Conservation (phyloP, 2,329 filamentous ascomycete species). For the Emergomyces africanus region DNA sequence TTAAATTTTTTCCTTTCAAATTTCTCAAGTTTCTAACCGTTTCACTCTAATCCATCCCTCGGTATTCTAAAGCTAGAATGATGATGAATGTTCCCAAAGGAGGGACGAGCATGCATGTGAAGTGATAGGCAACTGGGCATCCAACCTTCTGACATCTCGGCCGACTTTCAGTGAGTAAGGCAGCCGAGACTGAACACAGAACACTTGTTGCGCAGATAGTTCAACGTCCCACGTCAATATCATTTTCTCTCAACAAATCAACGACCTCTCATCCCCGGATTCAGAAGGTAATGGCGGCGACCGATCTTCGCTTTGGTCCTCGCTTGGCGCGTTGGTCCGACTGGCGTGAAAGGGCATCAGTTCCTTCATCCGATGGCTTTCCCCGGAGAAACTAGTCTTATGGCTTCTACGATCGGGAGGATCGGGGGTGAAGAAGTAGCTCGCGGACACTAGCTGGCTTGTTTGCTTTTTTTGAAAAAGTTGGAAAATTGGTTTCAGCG, state of each 20-base stretch:
- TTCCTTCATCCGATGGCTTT: not conserved
- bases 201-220: not conserved
- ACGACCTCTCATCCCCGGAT: not conserved
- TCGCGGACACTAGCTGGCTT: not conserved
- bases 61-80: too few relatives aligned
- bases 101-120: too few relatives aligned
- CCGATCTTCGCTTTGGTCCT: not conserved
- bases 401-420: not conserved
- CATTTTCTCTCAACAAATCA: not conserved
- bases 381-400: not conserved
- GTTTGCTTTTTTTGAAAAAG: not conserved
- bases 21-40: too few relatives aligned
- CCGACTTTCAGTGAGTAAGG: not conserved
- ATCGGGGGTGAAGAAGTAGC: not conserved
- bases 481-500: slow-evolving; percentile 9
- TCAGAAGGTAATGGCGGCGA: not conserved
- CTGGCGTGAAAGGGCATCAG: not conserved
- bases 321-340: not conserved
- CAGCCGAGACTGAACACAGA: not conserved
- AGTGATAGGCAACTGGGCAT: not conserved
- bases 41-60: too few relatives aligned
- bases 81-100: too few relatives aligned
- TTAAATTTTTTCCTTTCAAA: too few relatives aligned
- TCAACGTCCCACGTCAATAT: not conserved
- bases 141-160: not conserved